Evolutionary conservation across 2,329 filamentous ascomycete species (phyloP).

Genomic region (Aspergillus bombycis): DNA sequence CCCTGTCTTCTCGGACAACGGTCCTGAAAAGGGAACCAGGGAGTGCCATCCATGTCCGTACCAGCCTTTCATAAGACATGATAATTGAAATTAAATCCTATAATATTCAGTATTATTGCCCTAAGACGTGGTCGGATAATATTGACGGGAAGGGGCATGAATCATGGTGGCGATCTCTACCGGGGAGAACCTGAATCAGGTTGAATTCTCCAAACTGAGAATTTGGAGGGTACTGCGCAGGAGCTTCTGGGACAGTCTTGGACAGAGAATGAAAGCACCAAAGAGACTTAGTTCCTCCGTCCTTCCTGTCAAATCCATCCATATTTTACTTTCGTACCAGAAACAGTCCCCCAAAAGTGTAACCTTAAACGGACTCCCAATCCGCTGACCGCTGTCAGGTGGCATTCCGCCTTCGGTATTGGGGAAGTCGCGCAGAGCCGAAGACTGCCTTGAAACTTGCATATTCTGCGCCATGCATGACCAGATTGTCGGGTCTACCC

Average conservation of each 20-base stretch:
- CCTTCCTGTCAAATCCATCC: no score
- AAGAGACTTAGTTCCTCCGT: not conserved
- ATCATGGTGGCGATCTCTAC: not conserved
- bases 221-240: not conserved
- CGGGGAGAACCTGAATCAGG: not conserved
- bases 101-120: not conserved
- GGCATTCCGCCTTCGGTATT: constrained; percentile 6
- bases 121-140: not conserved
- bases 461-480: constrained; percentile 12
- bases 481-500: constrained; percentile 24
- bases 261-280: not conserved
- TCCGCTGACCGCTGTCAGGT: constrained; percentile 2
- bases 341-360: not conserved
- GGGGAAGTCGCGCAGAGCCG: not conserved
- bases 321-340: not conserved
- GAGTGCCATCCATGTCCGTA: not conserved
- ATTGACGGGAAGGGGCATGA: not conserved
- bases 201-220: not conserved
- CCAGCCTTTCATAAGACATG: not conserved
- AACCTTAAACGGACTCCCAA: not conserved
- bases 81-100: not conserved
- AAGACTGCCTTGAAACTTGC: not conserved
- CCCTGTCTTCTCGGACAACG: constrained; percentile 2
- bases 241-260: not conserved
- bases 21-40: not conserved